Base-by-base conservation (phyloP, 2,329 filamentous ascomycete species). In the Aspergillus intermedius region DNA sequence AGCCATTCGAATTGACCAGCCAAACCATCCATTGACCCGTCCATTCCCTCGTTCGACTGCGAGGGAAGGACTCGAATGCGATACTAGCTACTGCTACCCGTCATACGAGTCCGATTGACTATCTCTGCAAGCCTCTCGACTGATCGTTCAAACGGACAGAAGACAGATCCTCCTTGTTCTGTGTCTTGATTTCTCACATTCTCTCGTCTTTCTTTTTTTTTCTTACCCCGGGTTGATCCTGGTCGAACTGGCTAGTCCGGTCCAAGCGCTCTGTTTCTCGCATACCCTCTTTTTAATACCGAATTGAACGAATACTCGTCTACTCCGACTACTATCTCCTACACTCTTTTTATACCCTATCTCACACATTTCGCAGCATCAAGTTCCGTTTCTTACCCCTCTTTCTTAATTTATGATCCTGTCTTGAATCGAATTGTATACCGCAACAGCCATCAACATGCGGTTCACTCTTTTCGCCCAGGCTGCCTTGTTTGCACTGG, bases 211-310 rank as follows among this genome's bases (percentile, higher is more conserved):
- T 49, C 28, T 55, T 58, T 28, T 42, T 42, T 39, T 40, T 49
- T 23, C 54, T 58, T 32, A 40, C 41, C 10, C 44, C 54, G 55
- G 61, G 61, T 63, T 64, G 61, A 64, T 48, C 61, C 60, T 63
- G 61, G 37, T 21, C 19, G 7, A 40, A 40, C 37, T 40, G 37
- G 37, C 37, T 40, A 40, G 37, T 21, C 15, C 37, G 21, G 15
- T 40, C 15, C 17, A 30, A 30, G 34, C 28, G 45, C 41, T 28
- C n/a, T 28, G 9, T 43, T 43, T 10, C n/a, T 15, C 23, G 41
- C 22, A 51, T 47, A 49, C 30, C 43, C 39, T 22, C 34, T 30
- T 42, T 43, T n/a, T 52, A 54, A 45, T 53, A 21, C 19, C 37
- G 3, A 19, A 43, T 15, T 22, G 41, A 19, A 23, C 40, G 35